Base-by-base conservation (phyloP, 2,329 filamentous ascomycete genomes). In the Talaromyces marneffei region DNA sequence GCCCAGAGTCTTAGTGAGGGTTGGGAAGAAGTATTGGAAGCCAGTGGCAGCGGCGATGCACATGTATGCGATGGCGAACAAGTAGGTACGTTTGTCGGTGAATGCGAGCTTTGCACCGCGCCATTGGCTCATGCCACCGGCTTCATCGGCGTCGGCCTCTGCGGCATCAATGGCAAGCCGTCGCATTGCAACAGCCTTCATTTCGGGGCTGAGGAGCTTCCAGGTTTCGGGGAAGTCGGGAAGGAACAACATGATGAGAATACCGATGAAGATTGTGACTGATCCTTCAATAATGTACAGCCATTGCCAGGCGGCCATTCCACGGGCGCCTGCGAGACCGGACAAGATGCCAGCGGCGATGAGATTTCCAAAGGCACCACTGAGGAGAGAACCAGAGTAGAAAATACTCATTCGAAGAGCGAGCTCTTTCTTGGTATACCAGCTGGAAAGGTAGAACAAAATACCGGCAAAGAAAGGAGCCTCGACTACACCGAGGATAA, bases 11-110 rank as follows among this genome's bases (percentile, higher is more conserved):
- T 63, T 69, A 37, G 75, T 83, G 65, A 80, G 75, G 0, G 81
- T 79, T 0, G 82, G 82, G 70, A 83, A 83, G 74, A 84, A 86
- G 70, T 83, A 82, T 60, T 83, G 81, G 68, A 84, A 82, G 1
- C 80, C 81, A 2, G 77, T 75, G 9, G 80, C 78, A 7, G 78
- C 79, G 1, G 77, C 80, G 60, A 81, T 79, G 63, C 75, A 72
- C 72, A 80, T 76, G 67, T 81, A 82, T 8, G 77, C 77, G 31
- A 81, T 63, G 16, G 73, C 65, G 9, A 77, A 67, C 4, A 79
- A 69, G 65, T 79, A 82, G 3, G 79, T 80, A 65, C 82, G 82
- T 18, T 77, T 72, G 63, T 83, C 82, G 0, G 71, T 72, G 64
- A 84, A 76, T 12, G 81, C 81, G 23, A 82, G 70, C 64, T 83